Evolutionary conservation across 768 basidiomycete species (phyloP).

Genomic region (Lactarius hengduanensis): DNA sequence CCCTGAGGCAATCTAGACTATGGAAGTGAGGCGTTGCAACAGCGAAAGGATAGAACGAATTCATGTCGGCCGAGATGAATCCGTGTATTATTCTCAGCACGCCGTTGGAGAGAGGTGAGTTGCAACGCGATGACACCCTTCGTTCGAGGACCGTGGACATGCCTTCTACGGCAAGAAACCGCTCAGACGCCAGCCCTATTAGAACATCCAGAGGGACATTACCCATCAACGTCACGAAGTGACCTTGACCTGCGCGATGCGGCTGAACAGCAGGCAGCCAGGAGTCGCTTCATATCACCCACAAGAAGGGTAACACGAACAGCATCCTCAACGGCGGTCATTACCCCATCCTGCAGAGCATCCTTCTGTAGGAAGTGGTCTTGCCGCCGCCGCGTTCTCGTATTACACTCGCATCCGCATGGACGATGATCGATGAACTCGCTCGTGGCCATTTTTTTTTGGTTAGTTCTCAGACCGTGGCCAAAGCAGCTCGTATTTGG

Average conservation of each 20-base stretch:
- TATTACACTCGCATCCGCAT: neutral
- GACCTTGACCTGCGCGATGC: neutral
- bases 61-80: neutral
- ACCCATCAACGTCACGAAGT: neutral
- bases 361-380: neutral
- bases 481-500: neutral
- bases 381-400: neutral
- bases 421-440: neutral
- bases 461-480: neutral
- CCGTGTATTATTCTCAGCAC: neutral
- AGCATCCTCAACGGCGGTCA: neutral
- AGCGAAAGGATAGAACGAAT: neutral
- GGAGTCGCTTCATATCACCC: neutral
- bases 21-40: neutral
- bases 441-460: neutral
- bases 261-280: neutral
- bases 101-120: neutral
- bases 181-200: neutral
- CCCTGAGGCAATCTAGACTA: neutral
- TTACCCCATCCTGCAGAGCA: neutral
- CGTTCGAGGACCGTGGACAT: neutral
- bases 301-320: neutral
- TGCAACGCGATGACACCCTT: neutral
- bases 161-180: neutral
- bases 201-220: neutral